Evolutionary conservation across 306 rosid genomes (phyloP), one percentile per base, ranked within the genome.

Genomic region (Malus fusca): DNA sequence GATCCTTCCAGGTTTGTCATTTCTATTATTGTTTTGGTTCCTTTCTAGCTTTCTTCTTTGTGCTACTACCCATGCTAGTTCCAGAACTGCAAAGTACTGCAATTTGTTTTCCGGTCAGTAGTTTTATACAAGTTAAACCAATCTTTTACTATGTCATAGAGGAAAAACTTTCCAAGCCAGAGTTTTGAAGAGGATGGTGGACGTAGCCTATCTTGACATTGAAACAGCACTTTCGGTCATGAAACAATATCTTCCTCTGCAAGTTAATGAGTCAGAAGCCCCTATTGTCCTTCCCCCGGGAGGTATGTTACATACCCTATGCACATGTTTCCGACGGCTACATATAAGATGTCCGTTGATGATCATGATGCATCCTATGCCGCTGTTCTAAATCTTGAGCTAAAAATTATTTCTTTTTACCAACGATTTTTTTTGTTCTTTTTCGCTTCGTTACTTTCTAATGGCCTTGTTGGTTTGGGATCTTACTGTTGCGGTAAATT

Each of bases 121-220:
- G 28, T 71, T 30, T 52, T 4, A 4, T 75, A 21, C 8, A 12
- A 14, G 25, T 17, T 28, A 42, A 30, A 3, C 19, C 74, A 26
- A 76, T 67, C 8, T 53, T 42, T 5, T 62, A 55, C 68, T 6
- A 40, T 77, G 37, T 70, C 23, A 59, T 53, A 75, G 83, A 43
- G 83, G 83, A 35, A 83, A 71, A 35, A 65, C 51, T 23, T 79
- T 79, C 77, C 81, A 83, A 75, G 83, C 72, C 35, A 79, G 81
- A 71, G 83, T 83, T 28, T 75, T 75, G 66, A 79, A 68, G 75
- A 83, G 83, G 80, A 83, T 83, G 86, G 80, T 79, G 71, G 68
- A 65, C 51, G 80, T 79, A 66, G 83, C 75, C 65, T 75, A 60
- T 75, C 83, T 79, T 59, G 86, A 83, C 62, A 31, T 62, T 10